These are phyloP conservation scores for Fraxinus floribunda DNA, from an alignment of 305 asterid genomes.

Conservation along the genomic window DNA sequence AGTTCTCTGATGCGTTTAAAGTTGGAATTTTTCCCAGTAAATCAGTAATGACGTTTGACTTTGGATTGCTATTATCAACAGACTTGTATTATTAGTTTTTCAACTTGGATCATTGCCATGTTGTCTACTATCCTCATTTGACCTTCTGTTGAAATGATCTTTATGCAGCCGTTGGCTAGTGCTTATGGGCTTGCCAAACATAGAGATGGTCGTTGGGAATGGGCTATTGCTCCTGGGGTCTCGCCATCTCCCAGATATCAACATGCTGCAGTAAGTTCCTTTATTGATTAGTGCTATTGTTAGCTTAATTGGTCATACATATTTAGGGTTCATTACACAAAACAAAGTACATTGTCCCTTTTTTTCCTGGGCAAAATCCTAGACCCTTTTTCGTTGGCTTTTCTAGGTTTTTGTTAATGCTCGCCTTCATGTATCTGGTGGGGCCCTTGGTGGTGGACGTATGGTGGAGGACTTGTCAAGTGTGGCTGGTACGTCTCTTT, in stretches of 20 bases:
- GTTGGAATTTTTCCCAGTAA: constrained; percentile 15
- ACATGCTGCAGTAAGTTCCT: constrained; percentile 88
- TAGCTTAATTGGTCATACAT: background rate
- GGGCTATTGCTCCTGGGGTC: constrained; percentile 99
- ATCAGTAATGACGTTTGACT: background rate
- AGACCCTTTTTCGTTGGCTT: constrained; percentile 14
- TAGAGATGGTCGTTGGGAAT: constrained; percentile 99
- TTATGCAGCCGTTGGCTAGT: constrained; percentile 82
- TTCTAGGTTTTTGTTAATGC: constrained; percentile 95
- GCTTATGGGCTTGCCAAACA: constrained; percentile 99
- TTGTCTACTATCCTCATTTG: constrained; percentile 20
- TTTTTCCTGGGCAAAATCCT: constrained; percentile 20
- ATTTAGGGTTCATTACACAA: background rate
- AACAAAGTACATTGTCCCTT: constrained; percentile 1
- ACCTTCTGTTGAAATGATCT: constrained; percentile 20
- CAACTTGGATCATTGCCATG: constrained; percentile 3
- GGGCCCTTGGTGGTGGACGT: constrained; percentile 99
- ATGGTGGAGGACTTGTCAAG: constrained; percentile 99
- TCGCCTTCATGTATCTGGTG: constrained; percentile 98
- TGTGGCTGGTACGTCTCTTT: constrained; percentile 69
- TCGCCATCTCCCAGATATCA: constrained; percentile 94
- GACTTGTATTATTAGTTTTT: constrained; percentile 7
- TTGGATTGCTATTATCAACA: background rate
- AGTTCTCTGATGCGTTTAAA: constrained; percentile 1
- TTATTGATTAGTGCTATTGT: background rate